Base-by-base conservation (phyloP, 176 grass and related monocot genomes). In the Oryza officinalis region DNA sequence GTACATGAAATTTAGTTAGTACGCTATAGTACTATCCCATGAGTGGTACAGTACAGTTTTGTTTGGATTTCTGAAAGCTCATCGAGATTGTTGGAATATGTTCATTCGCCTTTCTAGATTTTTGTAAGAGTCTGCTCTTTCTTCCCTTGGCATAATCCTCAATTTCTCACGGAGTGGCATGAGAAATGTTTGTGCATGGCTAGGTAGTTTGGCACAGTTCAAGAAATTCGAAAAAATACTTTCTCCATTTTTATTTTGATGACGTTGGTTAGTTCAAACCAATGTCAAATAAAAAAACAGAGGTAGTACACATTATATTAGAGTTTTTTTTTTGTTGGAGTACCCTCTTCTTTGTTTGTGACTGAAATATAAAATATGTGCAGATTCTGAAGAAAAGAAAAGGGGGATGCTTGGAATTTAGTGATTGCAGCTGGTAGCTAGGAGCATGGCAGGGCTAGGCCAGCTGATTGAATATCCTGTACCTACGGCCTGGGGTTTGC, bases 391-490 rank as follows among this genome's bases (percentile, higher is more conserved):
- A 18, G 32, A 72, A 22, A 67, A 45, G 7, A n/a, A 33, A 66
- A 59, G 25, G 64, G 18, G n/a, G 49, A 6, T 45, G 81, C 69
- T 50, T 88, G 87, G 76, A 14, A 66, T 78, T 80, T 35, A 68
- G 76, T 15, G 76, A 65, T 63, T 61, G 32, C 33, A 57, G 30
- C 75, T 35, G 81, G 32, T 67, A 67, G 41, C 25, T 45, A 64
- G 41, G 61, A 10, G 10, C 40, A 66, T 46, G 23, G 71, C 71
- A 27, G 45, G 76, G 14, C 60, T 40, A 79, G 40, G 65, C 4
- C 25, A 57, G 45, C 13, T 80, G 75, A 84, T 88, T 88, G 87
- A 80, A 84, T 80, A 68, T 88, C 46, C 69, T 80, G 70, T 74
- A 64, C 45, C 38, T 68, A 37, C 8, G 61, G 61, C 63, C 63